Percentiles rank a stretch among this genome's conserved stretches.
Conservation (phyloP, 140 eudicot species). For the Erigeron philadelphicus region DNA sequence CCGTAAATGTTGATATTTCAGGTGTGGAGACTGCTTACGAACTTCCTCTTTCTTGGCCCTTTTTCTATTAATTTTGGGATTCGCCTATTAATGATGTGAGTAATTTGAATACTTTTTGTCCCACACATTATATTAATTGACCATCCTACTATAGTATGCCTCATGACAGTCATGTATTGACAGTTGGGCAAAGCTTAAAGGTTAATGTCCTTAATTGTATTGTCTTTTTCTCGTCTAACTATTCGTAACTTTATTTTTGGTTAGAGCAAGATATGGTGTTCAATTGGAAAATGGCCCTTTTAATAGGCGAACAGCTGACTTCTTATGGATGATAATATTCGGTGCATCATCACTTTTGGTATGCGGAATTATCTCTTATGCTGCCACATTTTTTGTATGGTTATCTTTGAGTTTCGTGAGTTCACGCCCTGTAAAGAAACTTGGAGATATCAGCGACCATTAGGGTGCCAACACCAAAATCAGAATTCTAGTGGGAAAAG, state of each 20-base stretch:
- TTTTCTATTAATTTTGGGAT: conserved; percentile 25
- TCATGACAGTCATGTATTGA: background rate
- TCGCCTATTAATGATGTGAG: conserved; percentile 25
- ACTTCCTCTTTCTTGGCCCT: conserved; percentile 23
- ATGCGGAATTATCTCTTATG: background rate
- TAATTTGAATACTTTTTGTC: background rate
- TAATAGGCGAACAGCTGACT: conserved; percentile 21
- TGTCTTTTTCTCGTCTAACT: background rate
- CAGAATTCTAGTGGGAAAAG: background rate
- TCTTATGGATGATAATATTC: conserved; percentile 25
- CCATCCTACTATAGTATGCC: background rate
- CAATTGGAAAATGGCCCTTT: conserved; percentile 24
- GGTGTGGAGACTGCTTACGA: conserved; percentile 28
- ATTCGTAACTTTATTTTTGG: background rate
- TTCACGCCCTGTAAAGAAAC: background rate
- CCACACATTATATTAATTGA: background rate
- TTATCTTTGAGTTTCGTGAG: background rate
- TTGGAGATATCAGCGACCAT: too few relatives aligned
- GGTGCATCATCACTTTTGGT: conserved; percentile 19
- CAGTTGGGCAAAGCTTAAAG: background rate
- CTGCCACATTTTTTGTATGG: background rate
- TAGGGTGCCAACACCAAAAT: background rate
- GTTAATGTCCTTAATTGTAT: background rate
- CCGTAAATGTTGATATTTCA: background rate
- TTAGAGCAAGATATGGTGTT: conserved; percentile 27